Evolutionary conservation across 2,329 filamentous ascomycete species (phyloP), one percentile per base, ranked within the genome.

Genomic region (Sclerotinia spermophila): DNA sequence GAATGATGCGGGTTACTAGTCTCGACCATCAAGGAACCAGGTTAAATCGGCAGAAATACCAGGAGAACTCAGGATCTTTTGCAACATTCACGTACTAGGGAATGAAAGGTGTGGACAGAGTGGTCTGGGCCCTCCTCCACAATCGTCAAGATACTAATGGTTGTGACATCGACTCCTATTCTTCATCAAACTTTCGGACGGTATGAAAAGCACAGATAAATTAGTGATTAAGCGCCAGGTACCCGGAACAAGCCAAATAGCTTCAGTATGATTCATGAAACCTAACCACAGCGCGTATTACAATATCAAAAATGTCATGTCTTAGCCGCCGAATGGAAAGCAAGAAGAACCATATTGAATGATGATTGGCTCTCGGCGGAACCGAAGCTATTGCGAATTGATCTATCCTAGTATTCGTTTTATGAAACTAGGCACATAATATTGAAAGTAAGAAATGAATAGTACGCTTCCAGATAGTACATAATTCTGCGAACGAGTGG

Each of bases 401-500:
- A 53, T 35, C 58, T 30, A 38, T 48, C 42, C 44, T 53, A 42
- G 38, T 38, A n/a, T n/a, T n/a, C 27, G 4, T 53, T n/a, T n/a
- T 33, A 30, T 30, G 24, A 53, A 27, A 62, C 38, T 35, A 64
- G 45, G n/a, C n/a, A n/a, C n/a, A n/a, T 42, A 45, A 35, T 33
- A 53, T 62, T n/a, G 45, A 42, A 62, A 48, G 56, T 27, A 33
- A 53, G 45, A 30, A 40, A 53, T 69, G 42, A 48, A 69, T 53
- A 40, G 58, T 55, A 5, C 60, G 58, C 55, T 64, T 69, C 40
- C 56, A 42, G 40, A 69, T 21, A 24, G 56, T 38, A 51, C 67
- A 61, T 68, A 19, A 58, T 58, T 59, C 58, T 64, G 51, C 53
- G 66, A 64, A 69, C 60, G 67, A 69, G 67, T 69, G 67, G 67